phyloP scores from a whole-genome alignment of 495 filamentous ascomycete genomes.

The Talaromyces adpressus region DNA sequence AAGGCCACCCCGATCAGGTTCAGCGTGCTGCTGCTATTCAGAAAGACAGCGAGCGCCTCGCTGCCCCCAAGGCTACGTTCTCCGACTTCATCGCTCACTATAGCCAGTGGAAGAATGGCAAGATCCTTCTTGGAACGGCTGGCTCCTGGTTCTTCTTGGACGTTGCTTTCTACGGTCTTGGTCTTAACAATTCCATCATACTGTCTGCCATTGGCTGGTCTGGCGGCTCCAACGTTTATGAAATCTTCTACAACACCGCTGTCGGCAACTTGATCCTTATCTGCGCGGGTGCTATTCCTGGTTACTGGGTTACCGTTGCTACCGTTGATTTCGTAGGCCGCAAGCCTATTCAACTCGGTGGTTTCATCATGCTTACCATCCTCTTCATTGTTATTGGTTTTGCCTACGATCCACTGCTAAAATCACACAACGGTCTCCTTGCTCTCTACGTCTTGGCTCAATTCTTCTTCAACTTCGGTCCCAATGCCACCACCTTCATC shows the following conservation, averaged over 20 bases:
- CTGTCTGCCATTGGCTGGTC: constrained; percentile 62
- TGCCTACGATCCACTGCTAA: constrained; percentile 50
- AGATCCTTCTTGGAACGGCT: constrained; percentile 67
- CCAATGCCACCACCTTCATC: constrained; percentile 86
- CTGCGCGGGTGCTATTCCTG: constrained; percentile 67
- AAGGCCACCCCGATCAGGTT: constrained; percentile 58
- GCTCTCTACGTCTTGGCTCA: constrained; percentile 76
- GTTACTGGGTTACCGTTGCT: constrained; percentile 69
- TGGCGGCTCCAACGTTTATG: constrained; percentile 48
- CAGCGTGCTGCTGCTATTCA: constrained; percentile 41
- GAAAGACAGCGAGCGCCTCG: constrained; percentile 37
- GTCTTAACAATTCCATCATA: constrained; percentile 67
- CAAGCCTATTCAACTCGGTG: constrained; percentile 70
- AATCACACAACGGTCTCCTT: constrained; percentile 46
- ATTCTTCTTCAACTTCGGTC: constrained; percentile 83
- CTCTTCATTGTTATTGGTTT: constrained; percentile 75
- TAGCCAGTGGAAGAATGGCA: constrained; percentile 57
- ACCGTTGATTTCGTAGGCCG: constrained; percentile 67
- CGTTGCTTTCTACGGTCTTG: constrained; percentile 73
- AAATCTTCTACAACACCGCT: constrained; percentile 60
- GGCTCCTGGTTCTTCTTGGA: constrained; percentile 77
- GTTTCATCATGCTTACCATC: constrained; percentile 66
- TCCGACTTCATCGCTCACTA: constrained; percentile 60
- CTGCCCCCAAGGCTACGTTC: constrained; percentile 57
- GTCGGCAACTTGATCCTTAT: constrained; percentile 70